A percentile compares a stretch with the other conserved stretches of the same genome.
Conservation (phyloP, 2,329 filamentous ascomycete species). For the Proliferodiscus dingleyae region DNA sequence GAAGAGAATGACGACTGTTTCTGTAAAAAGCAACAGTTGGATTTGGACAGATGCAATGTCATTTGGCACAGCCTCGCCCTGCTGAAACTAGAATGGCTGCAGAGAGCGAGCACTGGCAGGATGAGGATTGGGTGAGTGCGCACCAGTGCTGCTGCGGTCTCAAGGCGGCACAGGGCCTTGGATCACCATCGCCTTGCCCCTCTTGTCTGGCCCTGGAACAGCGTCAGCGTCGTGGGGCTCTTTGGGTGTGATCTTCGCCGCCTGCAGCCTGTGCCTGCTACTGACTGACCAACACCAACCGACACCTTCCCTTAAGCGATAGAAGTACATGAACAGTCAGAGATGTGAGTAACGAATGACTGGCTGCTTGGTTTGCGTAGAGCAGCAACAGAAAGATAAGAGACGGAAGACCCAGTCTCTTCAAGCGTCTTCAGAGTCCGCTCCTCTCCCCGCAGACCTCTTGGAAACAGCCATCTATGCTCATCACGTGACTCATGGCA, state of each 20-base stretch:
- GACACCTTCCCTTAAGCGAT: too few relatives aligned
- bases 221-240: not conserved
- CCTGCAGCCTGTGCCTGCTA: too few relatives aligned
- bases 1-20: not conserved
- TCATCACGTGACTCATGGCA: not conserved
- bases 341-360: too few relatives aligned
- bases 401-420: too few relatives aligned
- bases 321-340: too few relatives aligned
- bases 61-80: slow-evolving; percentile 3
- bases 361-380: not conserved
- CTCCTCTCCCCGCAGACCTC: too few relatives aligned
- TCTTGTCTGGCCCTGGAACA: not conserved
- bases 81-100: not conserved
- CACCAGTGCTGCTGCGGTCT: not conserved
- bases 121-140: not conserved
- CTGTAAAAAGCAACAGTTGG: not conserved
- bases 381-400: slow-evolving; percentile 2
- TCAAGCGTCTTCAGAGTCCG: too few relatives aligned
- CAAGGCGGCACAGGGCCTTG: not conserved
- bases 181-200: not conserved
- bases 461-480: too few relatives aligned
- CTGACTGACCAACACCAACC: too few relatives aligned
- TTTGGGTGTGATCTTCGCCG: too few relatives aligned
- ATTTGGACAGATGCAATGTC: not conserved
- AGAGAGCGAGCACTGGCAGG: not conserved